These are phyloP conservation scores for Calocera cornea DNA, from an alignment of 768 basidiomycete genomes.

Conservation along the genomic window DNA sequence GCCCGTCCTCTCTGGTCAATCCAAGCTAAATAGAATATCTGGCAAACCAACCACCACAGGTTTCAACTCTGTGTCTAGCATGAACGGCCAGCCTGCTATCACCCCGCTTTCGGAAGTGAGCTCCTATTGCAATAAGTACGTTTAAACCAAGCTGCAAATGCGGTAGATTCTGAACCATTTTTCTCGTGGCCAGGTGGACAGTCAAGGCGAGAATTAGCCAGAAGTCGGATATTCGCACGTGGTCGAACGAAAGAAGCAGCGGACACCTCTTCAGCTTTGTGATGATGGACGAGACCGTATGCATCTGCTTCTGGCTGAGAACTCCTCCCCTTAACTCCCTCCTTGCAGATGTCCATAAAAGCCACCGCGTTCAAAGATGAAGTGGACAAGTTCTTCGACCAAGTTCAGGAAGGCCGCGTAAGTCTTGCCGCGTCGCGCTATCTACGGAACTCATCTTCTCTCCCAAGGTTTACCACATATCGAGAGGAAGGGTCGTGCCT, in stretches of 20 bases:
- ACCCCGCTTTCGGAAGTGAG: constrained; percentile 3
- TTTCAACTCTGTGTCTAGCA: constrained; percentile 1
- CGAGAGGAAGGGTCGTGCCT: constrained; percentile 30
- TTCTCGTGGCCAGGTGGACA: constrained; percentile 22
- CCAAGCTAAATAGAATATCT: constrained; percentile 9
- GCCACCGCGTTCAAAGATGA: constrained; percentile 34
- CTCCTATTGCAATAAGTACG: background rate
- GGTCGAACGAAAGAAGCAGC: constrained; percentile 30
- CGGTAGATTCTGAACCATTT: background rate
- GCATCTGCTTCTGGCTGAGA: background rate
- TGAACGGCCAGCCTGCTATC: constrained; percentile 20
- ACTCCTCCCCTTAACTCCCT: background rate
- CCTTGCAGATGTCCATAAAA: constrained; percentile 29
- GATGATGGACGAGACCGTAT: constrained; percentile 31
- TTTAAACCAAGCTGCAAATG: background rate
- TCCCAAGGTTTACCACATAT: constrained; percentile 23
- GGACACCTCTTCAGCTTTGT: constrained; percentile 33
- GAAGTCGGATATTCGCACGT: constrained; percentile 31
- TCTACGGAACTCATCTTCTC: background rate
- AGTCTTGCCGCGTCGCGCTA: background rate
- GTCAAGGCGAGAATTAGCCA: constrained; percentile 33
- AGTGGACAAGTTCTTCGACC: constrained; percentile 29
- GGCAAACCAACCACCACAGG: background rate
- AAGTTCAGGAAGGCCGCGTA: constrained; percentile 32
- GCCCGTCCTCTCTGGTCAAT: background rate